These are phyloP conservation scores for Cladophialophora yegresii DNA, from an alignment of 2,329 filamentous ascomycete genomes.

Conservation along the genomic window DNA sequence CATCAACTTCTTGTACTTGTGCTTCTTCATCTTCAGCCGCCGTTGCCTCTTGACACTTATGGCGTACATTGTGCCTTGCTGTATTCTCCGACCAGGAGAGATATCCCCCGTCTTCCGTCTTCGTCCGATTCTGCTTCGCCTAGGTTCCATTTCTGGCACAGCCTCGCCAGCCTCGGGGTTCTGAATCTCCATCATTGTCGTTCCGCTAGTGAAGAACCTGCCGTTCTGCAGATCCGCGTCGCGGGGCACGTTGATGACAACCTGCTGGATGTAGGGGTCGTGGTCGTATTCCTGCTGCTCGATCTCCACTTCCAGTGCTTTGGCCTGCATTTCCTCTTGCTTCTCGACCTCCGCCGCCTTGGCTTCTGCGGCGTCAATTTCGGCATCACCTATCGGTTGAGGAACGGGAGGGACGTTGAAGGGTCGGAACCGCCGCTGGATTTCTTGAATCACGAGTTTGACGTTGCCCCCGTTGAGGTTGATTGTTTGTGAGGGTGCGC, in stretches of 20 bases:
- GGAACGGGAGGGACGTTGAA: constrained; percentile 86
- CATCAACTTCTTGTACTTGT: constrained; percentile 99
- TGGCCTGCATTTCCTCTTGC: constrained; percentile 40
- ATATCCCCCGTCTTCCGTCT: constrained; percentile 38
- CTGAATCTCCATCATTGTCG: constrained; percentile 25
- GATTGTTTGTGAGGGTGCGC: constrained; percentile 49
- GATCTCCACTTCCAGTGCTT: constrained; percentile 33
- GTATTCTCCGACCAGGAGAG: constrained; percentile 39
- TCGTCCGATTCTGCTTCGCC: constrained; percentile 15
- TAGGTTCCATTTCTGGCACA: constrained; percentile 18
- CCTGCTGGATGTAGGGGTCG: constrained; percentile 37
- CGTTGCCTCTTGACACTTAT: constrained; percentile 91
- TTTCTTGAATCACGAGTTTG: constrained; percentile 67
- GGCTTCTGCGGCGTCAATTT: constrained; percentile 45
- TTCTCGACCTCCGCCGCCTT: constrained; percentile 41
- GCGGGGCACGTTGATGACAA: constrained; percentile 55
- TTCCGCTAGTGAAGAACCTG: constrained; percentile 49
- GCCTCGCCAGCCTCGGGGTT: constrained; percentile 2
- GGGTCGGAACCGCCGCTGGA: constrained; percentile 71
- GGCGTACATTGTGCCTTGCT: constrained; percentile 63
- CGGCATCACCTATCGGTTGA: constrained; percentile 56
- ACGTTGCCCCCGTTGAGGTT: constrained; percentile 51
- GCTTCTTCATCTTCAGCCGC: constrained; percentile 99
- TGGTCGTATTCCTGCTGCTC: constrained; percentile 25
- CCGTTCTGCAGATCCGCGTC: constrained; percentile 56